Conservation (phyloP, 495 filamentous ascomycete species). For the Mycothermus thermophilus region DNA sequence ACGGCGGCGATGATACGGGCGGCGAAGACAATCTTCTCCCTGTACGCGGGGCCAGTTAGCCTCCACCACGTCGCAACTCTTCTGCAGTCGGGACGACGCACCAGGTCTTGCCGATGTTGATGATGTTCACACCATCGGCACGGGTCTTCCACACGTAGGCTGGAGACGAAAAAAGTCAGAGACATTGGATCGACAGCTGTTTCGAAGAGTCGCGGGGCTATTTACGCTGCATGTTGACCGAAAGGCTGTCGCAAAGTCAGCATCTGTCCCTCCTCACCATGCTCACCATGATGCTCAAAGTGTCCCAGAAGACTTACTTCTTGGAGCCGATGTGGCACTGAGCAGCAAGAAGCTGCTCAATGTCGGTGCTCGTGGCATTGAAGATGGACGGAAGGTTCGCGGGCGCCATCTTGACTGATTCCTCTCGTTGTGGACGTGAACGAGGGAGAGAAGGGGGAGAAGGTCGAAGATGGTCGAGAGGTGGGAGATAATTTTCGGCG, state of each 20-base stretch:
- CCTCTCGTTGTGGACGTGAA: conserved; percentile 30
- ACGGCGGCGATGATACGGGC: conserved; percentile 97
- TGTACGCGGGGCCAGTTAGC: conserved; percentile 27
- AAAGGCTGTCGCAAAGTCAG: conserved; percentile 37
- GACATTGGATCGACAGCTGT: conserved; percentile 1
- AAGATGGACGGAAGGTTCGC: conserved; percentile 80
- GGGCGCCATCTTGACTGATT: conserved; percentile 76
- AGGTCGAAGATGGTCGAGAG: conserved; percentile 20
- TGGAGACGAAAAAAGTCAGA: conserved; percentile 10
- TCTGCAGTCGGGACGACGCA: too few relatives aligned
- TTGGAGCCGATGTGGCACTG: conserved; percentile 96
- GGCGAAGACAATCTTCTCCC: conserved; percentile 98
- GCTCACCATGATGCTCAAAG: background rate
- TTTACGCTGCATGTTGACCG: conserved; percentile 86
- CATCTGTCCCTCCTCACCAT: background rate
- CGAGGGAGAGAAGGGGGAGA: conserved; percentile 39
- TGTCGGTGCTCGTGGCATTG: conserved; percentile 59
- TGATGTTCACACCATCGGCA: conserved; percentile 90
- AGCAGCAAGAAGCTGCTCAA: conserved; percentile 97
- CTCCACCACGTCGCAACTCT: too few relatives aligned
- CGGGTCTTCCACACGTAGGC: conserved; percentile 98
- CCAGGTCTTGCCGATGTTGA: conserved; percentile 99
- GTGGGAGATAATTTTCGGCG: conserved; percentile 20
- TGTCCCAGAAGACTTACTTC: conserved; percentile 38
- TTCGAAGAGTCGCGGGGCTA: conserved; percentile 1